phyloP scores from a whole-genome alignment of 1,139 yeast species.

The Suhomyces yuchorum region DNA sequence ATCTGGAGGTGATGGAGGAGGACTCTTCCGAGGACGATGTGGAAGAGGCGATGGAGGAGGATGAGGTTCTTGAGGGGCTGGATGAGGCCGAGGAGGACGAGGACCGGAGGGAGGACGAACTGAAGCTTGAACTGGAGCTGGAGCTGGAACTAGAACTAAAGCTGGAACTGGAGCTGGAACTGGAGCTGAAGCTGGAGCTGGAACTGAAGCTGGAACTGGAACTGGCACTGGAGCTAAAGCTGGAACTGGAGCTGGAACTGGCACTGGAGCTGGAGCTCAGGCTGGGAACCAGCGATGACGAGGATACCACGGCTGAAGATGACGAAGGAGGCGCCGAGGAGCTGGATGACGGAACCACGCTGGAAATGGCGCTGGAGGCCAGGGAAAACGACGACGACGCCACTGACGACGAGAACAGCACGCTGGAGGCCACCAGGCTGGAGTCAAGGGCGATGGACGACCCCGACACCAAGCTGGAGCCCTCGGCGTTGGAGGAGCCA shows the following conservation, averaged over 20 bases:
- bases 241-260: slow-evolving; percentile 1
- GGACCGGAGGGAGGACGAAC: neutral
- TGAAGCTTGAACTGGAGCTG: slow-evolving; percentile 1
- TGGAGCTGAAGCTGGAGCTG: neutral
- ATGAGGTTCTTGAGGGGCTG: slow-evolving; percentile 34
- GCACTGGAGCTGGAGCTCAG: neutral
- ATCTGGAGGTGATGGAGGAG: slow-evolving; percentile 1
- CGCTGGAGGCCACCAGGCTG: slow-evolving; percentile 1
- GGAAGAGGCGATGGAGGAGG: slow-evolving; percentile 23
- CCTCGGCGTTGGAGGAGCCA: neutral
- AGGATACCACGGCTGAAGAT: neutral
- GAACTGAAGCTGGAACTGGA: neutral
- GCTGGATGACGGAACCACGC: slow-evolving; percentile 6
- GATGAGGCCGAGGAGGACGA: neutral
- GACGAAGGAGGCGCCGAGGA: slow-evolving; percentile 3
- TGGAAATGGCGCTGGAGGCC: slow-evolving; percentile 3
- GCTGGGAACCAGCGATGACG: neutral
- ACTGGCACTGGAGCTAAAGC: neutral
- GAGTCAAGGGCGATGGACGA: slow-evolving; percentile 2
- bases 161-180: neutral
- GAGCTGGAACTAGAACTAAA: slow-evolving; percentile 1
- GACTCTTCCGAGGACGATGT: slow-evolving; percentile 7
- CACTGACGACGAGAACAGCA: neutral
- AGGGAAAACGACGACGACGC: neutral
- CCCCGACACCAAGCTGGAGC: neutral